Conservation (phyloP, 768 basidiomycete genomes). For the Phlebiopsis flavidoalba region DNA sequence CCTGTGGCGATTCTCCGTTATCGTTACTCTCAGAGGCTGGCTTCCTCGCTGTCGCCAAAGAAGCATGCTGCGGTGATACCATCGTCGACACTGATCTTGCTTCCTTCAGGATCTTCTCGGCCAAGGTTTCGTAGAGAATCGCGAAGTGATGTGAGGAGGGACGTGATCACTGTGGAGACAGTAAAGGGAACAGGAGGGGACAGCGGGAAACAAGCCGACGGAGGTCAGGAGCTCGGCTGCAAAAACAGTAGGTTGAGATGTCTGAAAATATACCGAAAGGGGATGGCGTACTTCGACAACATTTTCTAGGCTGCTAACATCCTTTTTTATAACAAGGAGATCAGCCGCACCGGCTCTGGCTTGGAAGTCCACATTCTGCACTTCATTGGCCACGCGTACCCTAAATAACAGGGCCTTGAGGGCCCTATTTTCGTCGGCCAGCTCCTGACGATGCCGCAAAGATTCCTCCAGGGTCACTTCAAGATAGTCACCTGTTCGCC, state of each 20-base stretch:
- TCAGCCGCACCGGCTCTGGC: neutral
- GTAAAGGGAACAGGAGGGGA: slow-evolving; percentile 15
- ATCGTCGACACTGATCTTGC: neutral
- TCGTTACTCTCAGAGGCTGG: neutral
- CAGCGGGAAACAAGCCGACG: slow-evolving; percentile 23
- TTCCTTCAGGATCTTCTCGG: slow-evolving; percentile 21
- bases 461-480: slow-evolving; percentile 72
- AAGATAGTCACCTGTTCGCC: slow-evolving; percentile 49
- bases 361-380: slow-evolving; percentile 33
- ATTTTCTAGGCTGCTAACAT: neutral
- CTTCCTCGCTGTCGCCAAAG: neutral
- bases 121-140: slow-evolving; percentile 19
- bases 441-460: slow-evolving; percentile 55
- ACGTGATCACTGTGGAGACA: slow-evolving; percentile 21
- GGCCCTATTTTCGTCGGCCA: slow-evolving; percentile 59
- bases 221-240: slow-evolving; percentile 20
- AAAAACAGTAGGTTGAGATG: neutral
- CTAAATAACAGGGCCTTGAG: slow-evolving; percentile 58
- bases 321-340: neutral
- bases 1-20: neutral
- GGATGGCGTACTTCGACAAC: neutral
- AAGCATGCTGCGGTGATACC: neutral
- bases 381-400: slow-evolving; percentile 55
- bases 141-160: slow-evolving; percentile 21
- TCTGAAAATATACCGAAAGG: too few relatives aligned